Evolutionary conservation across 306 rosid genomes (phyloP).

Genomic region (Trifolium pratense): DNA sequence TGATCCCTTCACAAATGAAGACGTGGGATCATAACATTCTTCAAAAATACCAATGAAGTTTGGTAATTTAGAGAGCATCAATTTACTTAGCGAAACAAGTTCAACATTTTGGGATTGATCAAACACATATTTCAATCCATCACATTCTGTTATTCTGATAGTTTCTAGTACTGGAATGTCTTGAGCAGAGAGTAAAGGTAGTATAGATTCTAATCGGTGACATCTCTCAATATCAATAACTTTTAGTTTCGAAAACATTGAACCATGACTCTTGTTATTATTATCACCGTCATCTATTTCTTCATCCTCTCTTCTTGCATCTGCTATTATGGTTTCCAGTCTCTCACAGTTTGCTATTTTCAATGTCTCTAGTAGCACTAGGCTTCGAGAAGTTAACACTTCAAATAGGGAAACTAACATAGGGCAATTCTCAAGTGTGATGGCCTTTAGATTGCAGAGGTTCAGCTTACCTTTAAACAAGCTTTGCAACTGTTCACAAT

Average conservation of each 20-base stretch:
- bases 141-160: neutral
- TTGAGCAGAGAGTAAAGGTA: neutral
- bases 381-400: neutral
- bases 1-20: too few relatives aligned
- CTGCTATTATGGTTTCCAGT: neutral
- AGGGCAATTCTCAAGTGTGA: accelerated
- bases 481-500: neutral
- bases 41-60: neutral
- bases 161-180: neutral
- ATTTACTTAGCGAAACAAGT: neutral
- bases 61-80: neutral
- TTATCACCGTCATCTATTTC: too few relatives aligned
- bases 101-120: neutral
- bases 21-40: too few relatives aligned
- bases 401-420: neutral
- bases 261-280: too few relatives aligned
- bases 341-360: accelerated
- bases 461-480: neutral
- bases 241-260: too few relatives aligned
- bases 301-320: too few relatives aligned
- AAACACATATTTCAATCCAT: neutral
- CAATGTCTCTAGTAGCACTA: neutral
- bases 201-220: neutral
- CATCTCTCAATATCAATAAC: neutral
- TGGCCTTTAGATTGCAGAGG: neutral